Evolutionary conservation across 2,329 filamentous ascomycete species (phyloP), one percentile per base, ranked within the genome.

Genomic region (Aspergillus tamarii): DNA sequence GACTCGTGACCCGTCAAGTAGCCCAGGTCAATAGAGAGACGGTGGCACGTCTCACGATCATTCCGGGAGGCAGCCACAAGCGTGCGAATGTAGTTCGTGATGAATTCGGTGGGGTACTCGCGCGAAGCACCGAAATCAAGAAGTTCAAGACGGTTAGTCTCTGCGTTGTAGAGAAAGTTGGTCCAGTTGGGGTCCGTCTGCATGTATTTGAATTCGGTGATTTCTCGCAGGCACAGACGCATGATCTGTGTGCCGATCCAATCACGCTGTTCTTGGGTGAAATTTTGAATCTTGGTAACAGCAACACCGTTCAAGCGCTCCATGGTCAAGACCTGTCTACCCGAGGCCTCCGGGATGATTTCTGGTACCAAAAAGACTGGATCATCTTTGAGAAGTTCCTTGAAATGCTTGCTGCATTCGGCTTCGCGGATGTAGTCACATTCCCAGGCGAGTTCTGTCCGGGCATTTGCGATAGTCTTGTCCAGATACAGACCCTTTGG

Each of bases 141-240:
- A 1, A 99, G 87, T 78, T 97, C 94, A 16, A 99, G 89, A 73
- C 88, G 91, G 71, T 88, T 82, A 4, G 85, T 88, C 23, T 82
- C 71, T 1, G 88, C 82, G 72, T 98, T 95, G 84, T 93, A 99
- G 23, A 98, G 84, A 78, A 99, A 99, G 79, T 99, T 99, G 39
- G 94, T 98, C 95, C 95, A 99, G 83, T 99, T 99, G 46, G 95
- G 95, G 75, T 99, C 95, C 6, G 95, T 99, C 81, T 99, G 95
- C 95, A 99, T 99, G 82, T 96, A 98, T 65, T 85, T 89, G 86
- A 97, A 98, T 78, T 97, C 93, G 67, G 90, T 90, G 70, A 98
- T 94, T 80, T 98, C 95, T 63, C 94, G 90, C 45, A 98, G 85
- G 75, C 93, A 98, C 12, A 99, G 88, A 4, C 93, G 91, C 59